Evolutionary conservation across 306 rosid species (phyloP).

Genomic region (Carpinus viminea): DNA sequence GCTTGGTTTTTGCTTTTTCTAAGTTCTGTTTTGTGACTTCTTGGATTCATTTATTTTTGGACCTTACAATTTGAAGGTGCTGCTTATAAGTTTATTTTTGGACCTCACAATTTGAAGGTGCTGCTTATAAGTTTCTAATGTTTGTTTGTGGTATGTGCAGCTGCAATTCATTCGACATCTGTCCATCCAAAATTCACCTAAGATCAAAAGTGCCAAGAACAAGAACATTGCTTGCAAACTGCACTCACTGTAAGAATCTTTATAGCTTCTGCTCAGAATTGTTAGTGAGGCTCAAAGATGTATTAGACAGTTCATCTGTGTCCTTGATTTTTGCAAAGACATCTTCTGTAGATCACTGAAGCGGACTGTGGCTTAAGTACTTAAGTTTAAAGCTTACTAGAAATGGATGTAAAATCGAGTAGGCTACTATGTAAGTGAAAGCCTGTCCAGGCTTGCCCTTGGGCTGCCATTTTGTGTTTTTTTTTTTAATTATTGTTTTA

Average conservation of each 20-base stretch:
- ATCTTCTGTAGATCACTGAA: background rate
- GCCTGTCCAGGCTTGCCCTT: background rate
- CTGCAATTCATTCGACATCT: slow-evolving; percentile 51
- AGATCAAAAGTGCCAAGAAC: slow-evolving; percentile 31
- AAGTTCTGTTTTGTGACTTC: background rate
- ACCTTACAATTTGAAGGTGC: background rate
- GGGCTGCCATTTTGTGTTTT: background rate
- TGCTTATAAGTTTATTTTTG: no score
- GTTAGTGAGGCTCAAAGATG: background rate
- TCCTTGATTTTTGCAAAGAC: background rate
- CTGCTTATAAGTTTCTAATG: slow-evolving; percentile 12
- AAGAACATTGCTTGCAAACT: slow-evolving; percentile 25
- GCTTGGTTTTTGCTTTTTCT: background rate
- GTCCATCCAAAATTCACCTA: slow-evolving; percentile 43
- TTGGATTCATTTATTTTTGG: background rate
- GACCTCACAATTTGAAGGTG: no score
- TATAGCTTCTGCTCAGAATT: background rate
- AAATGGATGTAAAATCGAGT: background rate
- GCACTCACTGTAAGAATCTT: slow-evolving; percentile 31
- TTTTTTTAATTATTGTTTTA: no score
- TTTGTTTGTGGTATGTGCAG: slow-evolving; percentile 33
- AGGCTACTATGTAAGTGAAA: background rate
- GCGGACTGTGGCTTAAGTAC: background rate
- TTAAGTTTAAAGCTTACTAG: background rate
- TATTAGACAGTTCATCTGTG: background rate